Evolutionary conservation across 768 basidiomycete species (phyloP).

Genomic region (Lanmaoa rubissima): DNA sequence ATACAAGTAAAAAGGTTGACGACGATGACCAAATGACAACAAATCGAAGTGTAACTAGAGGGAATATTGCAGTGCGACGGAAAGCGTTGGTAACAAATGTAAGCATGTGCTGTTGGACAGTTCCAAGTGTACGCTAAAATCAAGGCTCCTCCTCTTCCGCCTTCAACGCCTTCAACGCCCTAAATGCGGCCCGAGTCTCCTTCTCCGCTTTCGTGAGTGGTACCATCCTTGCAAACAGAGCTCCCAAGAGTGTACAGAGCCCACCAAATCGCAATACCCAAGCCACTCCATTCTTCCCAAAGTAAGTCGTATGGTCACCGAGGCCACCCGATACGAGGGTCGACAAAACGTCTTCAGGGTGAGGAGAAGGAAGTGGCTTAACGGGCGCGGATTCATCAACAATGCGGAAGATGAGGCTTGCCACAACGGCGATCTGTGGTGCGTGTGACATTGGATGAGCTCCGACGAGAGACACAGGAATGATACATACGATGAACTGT

Average conservation of each 20-base stretch:
- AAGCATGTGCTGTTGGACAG: conserved; percentile 12
- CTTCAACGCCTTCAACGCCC: conserved; percentile 73
- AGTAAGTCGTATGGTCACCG: conserved; percentile 53
- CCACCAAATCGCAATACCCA: conserved; percentile 96
- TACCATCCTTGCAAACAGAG: conserved; percentile 74
- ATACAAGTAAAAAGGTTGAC: background rate
- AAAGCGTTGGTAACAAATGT: conserved; percentile 7
- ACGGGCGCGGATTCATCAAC: conserved; percentile 52
- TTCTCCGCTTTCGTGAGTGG: conserved; percentile 90
- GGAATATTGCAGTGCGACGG: conserved; percentile 4
- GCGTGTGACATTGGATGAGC: background rate
- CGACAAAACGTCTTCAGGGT: conserved; percentile 34
- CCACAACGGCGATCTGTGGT: conserved; percentile 77
- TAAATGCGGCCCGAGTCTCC: conserved; percentile 80
- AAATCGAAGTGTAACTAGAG: background rate
- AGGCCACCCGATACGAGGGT: conserved; percentile 23
- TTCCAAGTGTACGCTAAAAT: conserved; percentile 9
- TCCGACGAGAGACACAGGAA: background rate
- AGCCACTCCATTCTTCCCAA: conserved; percentile 85
- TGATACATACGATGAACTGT: conserved; percentile 77
- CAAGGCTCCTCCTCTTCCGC: conserved; percentile 54
- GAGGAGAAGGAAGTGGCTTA: conserved; percentile 19
- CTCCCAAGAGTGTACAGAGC: conserved; percentile 77
- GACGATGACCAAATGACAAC: background rate
- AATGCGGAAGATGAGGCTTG: conserved; percentile 80